These are phyloP conservation scores for Coemansia erecta DNA, from an alignment of 192 early-diverging fungal genomes.

Conservation along the genomic window DNA sequence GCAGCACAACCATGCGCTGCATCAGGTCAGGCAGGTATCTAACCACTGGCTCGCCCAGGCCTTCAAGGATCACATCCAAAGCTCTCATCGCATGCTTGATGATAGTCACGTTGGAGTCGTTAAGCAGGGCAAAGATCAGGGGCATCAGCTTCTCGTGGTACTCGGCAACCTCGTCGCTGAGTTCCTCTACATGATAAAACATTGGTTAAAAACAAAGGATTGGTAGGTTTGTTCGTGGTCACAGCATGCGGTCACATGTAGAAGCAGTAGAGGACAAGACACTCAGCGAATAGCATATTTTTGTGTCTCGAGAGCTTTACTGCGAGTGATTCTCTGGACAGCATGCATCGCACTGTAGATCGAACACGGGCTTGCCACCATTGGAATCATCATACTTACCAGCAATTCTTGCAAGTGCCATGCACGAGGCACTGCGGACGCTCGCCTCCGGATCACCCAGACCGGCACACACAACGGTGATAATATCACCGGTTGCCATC, in stretches of 20 bases:
- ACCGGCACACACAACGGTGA: conserved; percentile 71
- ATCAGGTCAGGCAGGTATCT: conserved; percentile 80
- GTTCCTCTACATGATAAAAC: conserved; percentile 58
- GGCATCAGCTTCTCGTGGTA: conserved; percentile 83
- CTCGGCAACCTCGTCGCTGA: conserved; percentile 74
- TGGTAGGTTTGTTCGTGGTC: no score
- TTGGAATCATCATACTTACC: conserved; percentile 36
- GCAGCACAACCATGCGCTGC: conserved; percentile 73
- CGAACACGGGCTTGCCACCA: conserved; percentile 1
- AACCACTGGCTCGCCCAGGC: conserved; percentile 74
- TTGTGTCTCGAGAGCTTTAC: no score
- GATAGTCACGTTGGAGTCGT: conserved; percentile 70
- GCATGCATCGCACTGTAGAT: neutral
- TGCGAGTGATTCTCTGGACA: neutral
- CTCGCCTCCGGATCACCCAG: conserved; percentile 75
- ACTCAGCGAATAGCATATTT: no score
- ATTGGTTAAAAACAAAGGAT: conserved; percentile 4
- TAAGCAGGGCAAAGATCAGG: conserved; percentile 79
- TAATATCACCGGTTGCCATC: conserved; percentile 72
- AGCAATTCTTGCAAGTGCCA: conserved; percentile 78
- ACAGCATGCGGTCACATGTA: no score
- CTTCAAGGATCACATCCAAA: conserved; percentile 87
- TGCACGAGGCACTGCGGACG: conserved; percentile 84
- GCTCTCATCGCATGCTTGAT: conserved; percentile 80
- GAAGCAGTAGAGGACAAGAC: no score